These are phyloP conservation scores for Clitopilus hobsonii DNA, from an alignment of 768 basidiomycete species.

Conservation along the genomic window DNA sequence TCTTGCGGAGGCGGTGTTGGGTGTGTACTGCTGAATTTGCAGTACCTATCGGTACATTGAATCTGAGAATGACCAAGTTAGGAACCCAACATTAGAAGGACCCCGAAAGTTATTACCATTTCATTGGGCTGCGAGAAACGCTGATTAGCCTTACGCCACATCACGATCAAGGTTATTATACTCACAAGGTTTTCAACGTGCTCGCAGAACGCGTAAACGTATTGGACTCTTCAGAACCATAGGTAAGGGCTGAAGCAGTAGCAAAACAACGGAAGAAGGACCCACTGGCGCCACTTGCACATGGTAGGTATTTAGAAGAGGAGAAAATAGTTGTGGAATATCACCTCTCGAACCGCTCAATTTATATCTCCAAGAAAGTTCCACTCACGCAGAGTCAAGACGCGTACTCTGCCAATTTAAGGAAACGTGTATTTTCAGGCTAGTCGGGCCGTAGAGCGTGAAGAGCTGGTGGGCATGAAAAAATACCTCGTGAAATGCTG, in stretches of 20 bases:
- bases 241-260: slow-evolving; percentile 14
- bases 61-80: slow-evolving; percentile 38
- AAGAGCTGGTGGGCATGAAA: slow-evolving; percentile 10
- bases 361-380: not conserved
- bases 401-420: not conserved
- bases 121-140: slow-evolving; percentile 45
- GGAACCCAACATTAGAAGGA: slow-evolving; percentile 3
- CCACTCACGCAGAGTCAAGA: not conserved
- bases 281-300: slow-evolving; percentile 72
- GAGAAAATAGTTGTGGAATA: not conserved
- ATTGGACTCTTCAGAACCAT: slow-evolving; percentile 48
- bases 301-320: slow-evolving; percentile 27
- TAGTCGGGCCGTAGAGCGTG: slow-evolving; percentile 12
- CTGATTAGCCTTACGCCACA: not conserved
- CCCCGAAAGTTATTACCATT: slow-evolving; percentile 34
- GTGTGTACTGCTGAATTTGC: slow-evolving; percentile 70
- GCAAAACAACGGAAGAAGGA: slow-evolving; percentile 2
- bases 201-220: slow-evolving; percentile 52
- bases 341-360: not conserved
- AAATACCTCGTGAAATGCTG: slow-evolving; percentile 8
- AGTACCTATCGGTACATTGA: slow-evolving; percentile 57
- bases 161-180: slow-evolving; percentile 5
- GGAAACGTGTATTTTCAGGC: slow-evolving; percentile 7
- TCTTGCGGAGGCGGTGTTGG: slow-evolving; percentile 29
- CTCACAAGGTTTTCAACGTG: slow-evolving; percentile 53